phyloP scores from a whole-genome alignment of 345 rosid genomes.

The Turritis glabra region DNA sequence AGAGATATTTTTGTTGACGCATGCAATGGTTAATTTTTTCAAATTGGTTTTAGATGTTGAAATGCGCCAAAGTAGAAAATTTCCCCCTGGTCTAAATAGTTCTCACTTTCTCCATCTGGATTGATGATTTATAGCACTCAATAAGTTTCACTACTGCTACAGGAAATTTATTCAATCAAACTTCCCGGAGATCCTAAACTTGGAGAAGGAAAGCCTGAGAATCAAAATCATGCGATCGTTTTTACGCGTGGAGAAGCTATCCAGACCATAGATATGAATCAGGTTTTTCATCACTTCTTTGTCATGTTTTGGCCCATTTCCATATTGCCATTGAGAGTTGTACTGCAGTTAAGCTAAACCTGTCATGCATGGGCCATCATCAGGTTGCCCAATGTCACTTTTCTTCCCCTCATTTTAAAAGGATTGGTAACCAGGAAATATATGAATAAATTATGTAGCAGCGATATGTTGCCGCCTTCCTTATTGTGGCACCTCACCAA shows the following conservation, averaged over 20 bases:
- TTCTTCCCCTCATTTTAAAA: conserved; percentile 1
- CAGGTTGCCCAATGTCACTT: not conserved
- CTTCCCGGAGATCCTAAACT: conserved; percentile 98
- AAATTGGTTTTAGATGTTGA: conserved; percentile 16
- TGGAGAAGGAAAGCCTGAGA: conserved; percentile 99
- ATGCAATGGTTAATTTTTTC: conserved; percentile 1
- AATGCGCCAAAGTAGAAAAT: conserved; percentile 14
- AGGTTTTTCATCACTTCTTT: conserved; percentile 51
- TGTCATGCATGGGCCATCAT: conserved; percentile 22
- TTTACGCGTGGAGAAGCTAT: conserved; percentile 98
- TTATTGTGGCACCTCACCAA: not conserved
- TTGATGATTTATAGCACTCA: not conserved
- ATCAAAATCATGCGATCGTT: conserved; percentile 93
- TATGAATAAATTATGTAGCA: conserved; percentile 9
- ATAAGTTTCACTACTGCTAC: conserved; percentile 17
- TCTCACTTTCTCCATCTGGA: conserved; percentile 10
- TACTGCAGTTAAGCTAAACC: not conserved
- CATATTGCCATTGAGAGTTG: not conserved
- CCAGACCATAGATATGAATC: conserved; percentile 99
- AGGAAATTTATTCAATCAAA: conserved; percentile 93
- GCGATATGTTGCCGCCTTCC: not conserved
- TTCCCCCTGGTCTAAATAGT: not conserved
- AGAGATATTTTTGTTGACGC: conserved; percentile 19
- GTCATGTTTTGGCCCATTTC: conserved; percentile 8
- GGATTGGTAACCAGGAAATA: not conserved